Base-by-base conservation (phyloP, 2,329 filamentous ascomycete species). In the Blastomyces emzantsi region DNA sequence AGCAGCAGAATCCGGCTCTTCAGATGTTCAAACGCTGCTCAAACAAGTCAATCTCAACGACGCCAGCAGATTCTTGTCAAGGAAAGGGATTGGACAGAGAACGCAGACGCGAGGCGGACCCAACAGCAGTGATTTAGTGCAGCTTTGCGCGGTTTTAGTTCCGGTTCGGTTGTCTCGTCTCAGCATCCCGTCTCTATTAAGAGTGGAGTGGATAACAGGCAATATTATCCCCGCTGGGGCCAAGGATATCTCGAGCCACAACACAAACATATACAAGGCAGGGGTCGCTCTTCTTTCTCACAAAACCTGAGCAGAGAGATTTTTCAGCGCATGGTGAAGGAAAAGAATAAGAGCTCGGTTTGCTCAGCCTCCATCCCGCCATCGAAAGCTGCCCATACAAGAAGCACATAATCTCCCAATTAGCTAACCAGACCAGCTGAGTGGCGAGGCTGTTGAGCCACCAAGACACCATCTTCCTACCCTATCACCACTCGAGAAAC, bases 401-500 rank as follows among this genome's bases (percentile, higher is more conserved):
- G 47, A 25, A 28, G 47, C n/a, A 51, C 11, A 49, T 9, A 52
- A 28, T 7, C 13, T 17, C 22, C 49, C 9, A 28, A 30, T 17
- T 52, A 52, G 13, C 49, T 13, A 28, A 17, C 13, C 25, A 52
- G 19, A 36, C 28, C 30, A 56, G 54, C 54, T 39, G 30, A 39
- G 54, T 56, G 54, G 54, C 54, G 33, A 56, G 13, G 54, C 33
- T 56, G 17, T n/a, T 56, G 30, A 56, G 52, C 52, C 52, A 56
- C 52, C 52, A 56, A 3, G 19, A 22, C 30, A 11, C 30, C 33
- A 5, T 36, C 54, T 4, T n/a, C 54, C n/a, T 56, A n/a, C 33
- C 54, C 28, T 39, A 56, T 33, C 54, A n/a, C n/a, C 30, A 19
- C 17, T 13, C 28, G 2, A n/a, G 54, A 56, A 56, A 15, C 54